These are phyloP conservation scores for Mollisia scopiformis DNA, from an alignment of 2,329 filamentous ascomycete genomes.

Conservation along the genomic window DNA sequence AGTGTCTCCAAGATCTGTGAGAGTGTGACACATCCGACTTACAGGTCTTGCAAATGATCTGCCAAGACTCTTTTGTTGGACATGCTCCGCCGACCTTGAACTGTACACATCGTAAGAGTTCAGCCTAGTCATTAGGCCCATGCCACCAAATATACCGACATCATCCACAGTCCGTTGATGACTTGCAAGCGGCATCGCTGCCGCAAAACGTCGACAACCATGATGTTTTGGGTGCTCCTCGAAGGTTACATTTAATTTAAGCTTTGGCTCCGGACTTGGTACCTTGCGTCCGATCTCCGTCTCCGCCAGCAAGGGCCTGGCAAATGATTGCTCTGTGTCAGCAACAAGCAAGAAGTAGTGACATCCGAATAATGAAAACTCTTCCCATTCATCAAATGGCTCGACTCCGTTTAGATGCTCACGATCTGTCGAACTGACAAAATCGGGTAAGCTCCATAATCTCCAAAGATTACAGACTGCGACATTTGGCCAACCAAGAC, in stretches of 20 bases:
- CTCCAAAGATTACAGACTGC: slow-evolving; percentile 76
- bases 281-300: background rate
- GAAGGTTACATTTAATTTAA: slow-evolving; percentile 27
- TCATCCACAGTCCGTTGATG: slow-evolving; percentile 38
- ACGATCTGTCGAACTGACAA: slow-evolving; percentile 64
- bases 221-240: slow-evolving; percentile 42
- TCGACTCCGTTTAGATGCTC: slow-evolving; percentile 70
- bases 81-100: background rate
- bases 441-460: slow-evolving; percentile 73
- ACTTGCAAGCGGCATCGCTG: slow-evolving; percentile 47
- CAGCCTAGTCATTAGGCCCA: slow-evolving; percentile 43
- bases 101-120: slow-evolving; percentile 51
- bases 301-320: background rate
- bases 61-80: background rate
- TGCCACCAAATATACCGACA: slow-evolving; percentile 37
- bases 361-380: slow-evolving; percentile 81
- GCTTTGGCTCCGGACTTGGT: background rate
- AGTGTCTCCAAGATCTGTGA: slow-evolving; percentile 64
- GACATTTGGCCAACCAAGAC: slow-evolving; percentile 68
- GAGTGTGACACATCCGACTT: slow-evolving; percentile 73
- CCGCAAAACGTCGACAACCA: slow-evolving; percentile 63
- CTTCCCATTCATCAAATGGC: slow-evolving; percentile 95
- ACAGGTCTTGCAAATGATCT: slow-evolving; percentile 40
- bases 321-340: slow-evolving; percentile 6
- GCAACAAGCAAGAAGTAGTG: slow-evolving; percentile 84